phyloP scores from a whole-genome alignment of 257 asterid genomes.

The Solanum medicagineum region DNA sequence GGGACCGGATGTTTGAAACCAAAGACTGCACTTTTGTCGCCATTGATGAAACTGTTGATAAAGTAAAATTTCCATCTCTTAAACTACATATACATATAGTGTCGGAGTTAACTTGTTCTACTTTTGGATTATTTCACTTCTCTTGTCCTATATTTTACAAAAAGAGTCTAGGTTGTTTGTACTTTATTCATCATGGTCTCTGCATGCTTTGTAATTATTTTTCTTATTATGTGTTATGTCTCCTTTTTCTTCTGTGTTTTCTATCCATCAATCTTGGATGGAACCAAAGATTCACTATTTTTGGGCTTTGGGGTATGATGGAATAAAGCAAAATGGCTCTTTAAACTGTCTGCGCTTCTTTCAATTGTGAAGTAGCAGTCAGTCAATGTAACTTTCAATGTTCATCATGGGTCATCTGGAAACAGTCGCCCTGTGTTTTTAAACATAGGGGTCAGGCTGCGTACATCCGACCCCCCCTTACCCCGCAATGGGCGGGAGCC shows the following conservation, averaged over 20 bases:
- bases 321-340: too few relatives aligned
- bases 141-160: background rate
- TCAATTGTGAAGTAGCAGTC: too few relatives aligned
- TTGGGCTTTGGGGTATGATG: too few relatives aligned
- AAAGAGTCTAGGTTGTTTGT: background rate
- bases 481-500: too few relatives aligned
- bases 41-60: constrained; percentile 18
- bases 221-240: background rate
- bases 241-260: background rate
- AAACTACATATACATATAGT: background rate
- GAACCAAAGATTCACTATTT: too few relatives aligned
- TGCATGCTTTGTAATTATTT: background rate
- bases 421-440: too few relatives aligned
- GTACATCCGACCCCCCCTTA: too few relatives aligned
- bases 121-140: background rate
- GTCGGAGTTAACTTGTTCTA: background rate
- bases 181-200: background rate
- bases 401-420: too few relatives aligned
- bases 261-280: too few relatives aligned
- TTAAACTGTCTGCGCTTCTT: too few relatives aligned
- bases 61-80: background rate
- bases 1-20: constrained; percentile 16
- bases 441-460: too few relatives aligned
- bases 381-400: too few relatives aligned
- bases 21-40: constrained; percentile 19